Evolutionary conservation across 345 rosid species (phyloP), one percentile per base, ranked within the genome.

Genomic region (Arabidopsis arenosa): DNA sequence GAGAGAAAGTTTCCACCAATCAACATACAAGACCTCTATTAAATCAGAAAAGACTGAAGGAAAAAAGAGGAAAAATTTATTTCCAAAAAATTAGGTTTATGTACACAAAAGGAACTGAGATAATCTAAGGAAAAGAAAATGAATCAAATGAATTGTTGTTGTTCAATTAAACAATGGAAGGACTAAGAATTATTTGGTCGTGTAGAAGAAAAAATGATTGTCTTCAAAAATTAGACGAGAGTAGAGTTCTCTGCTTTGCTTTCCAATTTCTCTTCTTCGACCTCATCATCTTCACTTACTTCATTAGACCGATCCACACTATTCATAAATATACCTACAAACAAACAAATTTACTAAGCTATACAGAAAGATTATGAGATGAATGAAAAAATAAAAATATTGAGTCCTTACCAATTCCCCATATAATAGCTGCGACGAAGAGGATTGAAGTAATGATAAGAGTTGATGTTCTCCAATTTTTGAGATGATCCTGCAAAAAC

Each of bases 381-480:
- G 14, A 47, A 18, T 11, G 0, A 23, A 33, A 5, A 32, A 26
- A 14, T 9, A 0, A 26, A 51, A 9, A 12, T 1, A 1, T 28
- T 17, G 35, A 68, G 51, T 43, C 21, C 45, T 69, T 78, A 88
- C 99, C 99, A 81, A 85, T 80, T 55, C 86, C 85, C 98, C 99
- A 96, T 67, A 93, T 79, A 40, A 74, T 77, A 71, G 99, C 90
- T 28, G 98, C 89, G 17, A 84, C 84, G 79, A 96, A 91, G 82
- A 93, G 74, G 53, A 96, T 41, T 53, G 90, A 79, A 39, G 99
- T 91, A 72, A 96, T 83, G 52, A 86, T 80, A 65, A 93, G 96
- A 51, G 98, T 70, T n/a, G 96, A 93, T 74, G 53, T 59, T 83
- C 97, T 87, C 99, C 99, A 91, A 62, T 84, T 84, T 83, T 88